phyloP scores from a whole-genome alignment of 352 stramenopile species.

The Globisporangium nodosum region DNA sequence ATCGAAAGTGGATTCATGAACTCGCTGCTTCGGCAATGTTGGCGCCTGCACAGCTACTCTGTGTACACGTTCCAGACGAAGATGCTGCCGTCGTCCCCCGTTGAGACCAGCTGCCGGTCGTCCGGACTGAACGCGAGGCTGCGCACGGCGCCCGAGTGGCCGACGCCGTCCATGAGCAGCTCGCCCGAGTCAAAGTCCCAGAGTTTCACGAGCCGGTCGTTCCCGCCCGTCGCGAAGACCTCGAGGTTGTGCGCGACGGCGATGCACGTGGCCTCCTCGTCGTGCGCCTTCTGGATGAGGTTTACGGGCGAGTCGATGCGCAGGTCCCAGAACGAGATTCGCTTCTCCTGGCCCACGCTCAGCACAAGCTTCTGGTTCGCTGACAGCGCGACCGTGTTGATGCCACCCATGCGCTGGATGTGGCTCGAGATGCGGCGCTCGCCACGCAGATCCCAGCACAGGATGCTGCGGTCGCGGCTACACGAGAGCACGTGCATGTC shows the following conservation, averaged over 20 bases:
- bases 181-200: conserved; percentile 68
- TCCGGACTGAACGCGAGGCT: conserved; percentile 86
- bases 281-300: conserved; percentile 65
- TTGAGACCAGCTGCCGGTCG: conserved; percentile 88
- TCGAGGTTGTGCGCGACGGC: conserved; percentile 77
- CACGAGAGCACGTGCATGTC: conserved; percentile 88
- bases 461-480: conserved; percentile 84
- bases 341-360: conserved; percentile 89
- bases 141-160: conserved; percentile 73
- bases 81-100: conserved; percentile 89
- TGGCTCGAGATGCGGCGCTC: conserved; percentile 85
- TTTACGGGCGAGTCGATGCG: conserved; percentile 79
- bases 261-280: conserved; percentile 88
- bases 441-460: conserved; percentile 91
- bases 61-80: conserved; percentile 92
- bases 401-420: conserved; percentile 91
- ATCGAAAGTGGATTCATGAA: too few species aligned
- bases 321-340: conserved; percentile 92
- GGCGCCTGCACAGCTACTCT: not conserved
- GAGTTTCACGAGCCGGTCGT: conserved; percentile 84
- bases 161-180: conserved; percentile 67
- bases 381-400: conserved; percentile 89
- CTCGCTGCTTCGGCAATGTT: too few species aligned
- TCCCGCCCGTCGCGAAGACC: conserved; percentile 87
- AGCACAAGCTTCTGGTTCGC: conserved; percentile 86